Conservation (phyloP, 208 protist species). For the Trypanosomatidae sp. region DNA sequence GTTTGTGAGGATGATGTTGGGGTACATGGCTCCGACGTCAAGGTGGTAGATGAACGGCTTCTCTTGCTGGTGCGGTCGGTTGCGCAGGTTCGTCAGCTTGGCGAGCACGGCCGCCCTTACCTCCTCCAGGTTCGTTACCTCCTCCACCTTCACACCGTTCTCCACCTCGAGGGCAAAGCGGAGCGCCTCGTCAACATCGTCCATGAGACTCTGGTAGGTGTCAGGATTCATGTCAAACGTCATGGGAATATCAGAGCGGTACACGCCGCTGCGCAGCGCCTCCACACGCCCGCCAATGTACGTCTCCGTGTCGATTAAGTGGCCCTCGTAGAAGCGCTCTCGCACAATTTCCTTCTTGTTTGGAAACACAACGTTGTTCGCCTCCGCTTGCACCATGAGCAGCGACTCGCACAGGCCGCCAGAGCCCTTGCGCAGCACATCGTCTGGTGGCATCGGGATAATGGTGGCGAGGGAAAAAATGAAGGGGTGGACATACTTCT, state of each 20-base stretch:
- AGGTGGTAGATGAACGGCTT: slow-evolving; percentile 99
- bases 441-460: slow-evolving; percentile 99
- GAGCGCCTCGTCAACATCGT: slow-evolving; percentile 93
- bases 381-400: slow-evolving; percentile 98
- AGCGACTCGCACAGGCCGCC: slow-evolving; percentile 99
- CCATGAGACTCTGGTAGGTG: slow-evolving; percentile 94
- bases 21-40: slow-evolving; percentile 99
- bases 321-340: slow-evolving; percentile 96
- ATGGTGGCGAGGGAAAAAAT: slow-evolving; percentile 99
- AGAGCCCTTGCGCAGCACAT: slow-evolving; percentile 98
- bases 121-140: slow-evolving; percentile 96
- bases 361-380: slow-evolving; percentile 98
- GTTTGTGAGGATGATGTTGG: slow-evolving; percentile 99
- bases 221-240: slow-evolving; percentile 93
- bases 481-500: slow-evolving; percentile 99
- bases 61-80: slow-evolving; percentile 79
- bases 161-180: slow-evolving; percentile 93
- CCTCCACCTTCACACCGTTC: slow-evolving; percentile 75
- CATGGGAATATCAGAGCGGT: slow-evolving; percentile 96
- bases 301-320: slow-evolving; percentile 99
- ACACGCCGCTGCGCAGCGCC: slow-evolving; percentile 96
- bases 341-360: slow-evolving; percentile 97
- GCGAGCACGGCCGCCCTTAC: slow-evolving; percentile 61
- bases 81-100: slow-evolving; percentile 85
- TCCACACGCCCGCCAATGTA: slow-evolving; percentile 99